Evolutionary conservation across 73 alveolate species (phyloP).

Genomic region (Vitrella brassicaformis): DNA sequence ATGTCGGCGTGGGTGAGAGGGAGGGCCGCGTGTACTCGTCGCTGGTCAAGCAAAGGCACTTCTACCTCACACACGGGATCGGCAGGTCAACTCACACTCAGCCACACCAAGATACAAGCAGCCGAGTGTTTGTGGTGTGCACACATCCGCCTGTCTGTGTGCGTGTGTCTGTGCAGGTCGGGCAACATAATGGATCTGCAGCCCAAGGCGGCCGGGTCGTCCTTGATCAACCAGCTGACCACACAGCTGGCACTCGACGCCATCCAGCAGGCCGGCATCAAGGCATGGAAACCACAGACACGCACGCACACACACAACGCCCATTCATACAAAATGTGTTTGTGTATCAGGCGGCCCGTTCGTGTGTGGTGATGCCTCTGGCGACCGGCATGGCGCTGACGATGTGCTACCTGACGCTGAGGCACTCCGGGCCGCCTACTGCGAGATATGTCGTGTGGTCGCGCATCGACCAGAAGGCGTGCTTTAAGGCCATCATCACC

Average conservation of each 20-base stretch:
- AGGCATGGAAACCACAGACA: no score
- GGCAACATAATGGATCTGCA: slow-evolving; percentile 85
- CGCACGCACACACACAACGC: no score
- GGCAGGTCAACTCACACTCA: no score
- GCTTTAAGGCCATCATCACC: slow-evolving; percentile 80
- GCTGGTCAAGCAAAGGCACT: slow-evolving; percentile 66
- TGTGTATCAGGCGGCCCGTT: not conserved
- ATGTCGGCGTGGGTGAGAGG: slow-evolving; percentile 92
- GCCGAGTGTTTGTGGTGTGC: no score
- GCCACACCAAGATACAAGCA: no score
- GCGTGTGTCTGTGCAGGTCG: slow-evolving; percentile 24
- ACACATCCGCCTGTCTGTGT: slow-evolving; percentile 22
- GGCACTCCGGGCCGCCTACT: slow-evolving; percentile 45
- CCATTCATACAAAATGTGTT: no score
- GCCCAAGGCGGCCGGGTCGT: slow-evolving; percentile 96
- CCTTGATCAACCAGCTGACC: slow-evolving; percentile 66
- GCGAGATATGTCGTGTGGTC: slow-evolving; percentile 59
- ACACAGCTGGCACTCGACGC: slow-evolving; percentile 37
- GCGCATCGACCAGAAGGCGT: slow-evolving; percentile 89
- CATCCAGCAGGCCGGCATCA: slow-evolving; percentile 37
- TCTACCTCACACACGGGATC: slow-evolving; percentile 84
- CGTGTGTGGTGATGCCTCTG: slow-evolving; percentile 71
- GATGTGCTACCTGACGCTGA: slow-evolving; percentile 60
- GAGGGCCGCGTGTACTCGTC: slow-evolving; percentile 84
- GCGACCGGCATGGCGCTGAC: slow-evolving; percentile 94